Evolutionary conservation across 2,329 filamentous ascomycete genomes (phyloP).

Genomic region (Exophiala calicioides): DNA sequence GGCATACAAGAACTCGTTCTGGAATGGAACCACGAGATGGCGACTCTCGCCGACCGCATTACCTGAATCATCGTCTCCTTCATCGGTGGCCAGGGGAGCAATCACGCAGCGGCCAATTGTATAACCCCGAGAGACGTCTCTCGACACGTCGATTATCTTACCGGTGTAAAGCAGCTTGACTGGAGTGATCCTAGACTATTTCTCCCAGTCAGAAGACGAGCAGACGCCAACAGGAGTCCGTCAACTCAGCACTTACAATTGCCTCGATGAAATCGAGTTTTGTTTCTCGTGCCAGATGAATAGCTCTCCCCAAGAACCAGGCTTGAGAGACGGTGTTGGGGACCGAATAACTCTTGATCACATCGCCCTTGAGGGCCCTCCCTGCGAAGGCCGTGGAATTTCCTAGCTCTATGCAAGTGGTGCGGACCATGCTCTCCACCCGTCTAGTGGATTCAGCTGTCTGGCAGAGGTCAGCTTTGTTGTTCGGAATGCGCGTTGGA

Average conservation of each 20-base stretch:
- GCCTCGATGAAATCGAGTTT: slow-evolving; percentile 43
- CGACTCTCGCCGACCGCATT: slow-evolving; percentile 5
- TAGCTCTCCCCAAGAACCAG: slow-evolving; percentile 36
- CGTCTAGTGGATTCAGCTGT: slow-evolving; percentile 32
- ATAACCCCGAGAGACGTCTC: slow-evolving; percentile 41
- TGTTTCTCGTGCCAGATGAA: slow-evolving; percentile 31
- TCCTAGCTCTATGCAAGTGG: slow-evolving; percentile 34
- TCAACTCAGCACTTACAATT: slow-evolving; percentile 38
- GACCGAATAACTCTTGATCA: slow-evolving; percentile 33
- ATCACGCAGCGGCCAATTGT: slow-evolving; percentile 39
- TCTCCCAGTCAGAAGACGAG: not conserved
- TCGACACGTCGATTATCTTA: slow-evolving; percentile 48
- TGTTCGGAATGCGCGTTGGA: not conserved
- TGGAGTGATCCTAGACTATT: slow-evolving; percentile 16
- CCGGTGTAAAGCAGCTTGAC: slow-evolving; percentile 42
- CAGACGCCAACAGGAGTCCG: not conserved
- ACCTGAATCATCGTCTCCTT: slow-evolving; percentile 32
- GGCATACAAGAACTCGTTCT: slow-evolving; percentile 37
- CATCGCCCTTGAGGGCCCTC: slow-evolving; percentile 29
- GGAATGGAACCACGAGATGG: slow-evolving; percentile 33
- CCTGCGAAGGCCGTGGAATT: slow-evolving; percentile 30
- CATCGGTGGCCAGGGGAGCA: slow-evolving; percentile 33
- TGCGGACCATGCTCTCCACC: slow-evolving; percentile 33
- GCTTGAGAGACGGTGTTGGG: slow-evolving; percentile 37
- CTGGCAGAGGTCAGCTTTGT: not conserved